Percentiles rank a stretch among this genome's conserved stretches.
Evolutionary conservation across 1,139 yeast species (phyloP).

Genomic region (Yamadazyma dushanensis): DNA sequence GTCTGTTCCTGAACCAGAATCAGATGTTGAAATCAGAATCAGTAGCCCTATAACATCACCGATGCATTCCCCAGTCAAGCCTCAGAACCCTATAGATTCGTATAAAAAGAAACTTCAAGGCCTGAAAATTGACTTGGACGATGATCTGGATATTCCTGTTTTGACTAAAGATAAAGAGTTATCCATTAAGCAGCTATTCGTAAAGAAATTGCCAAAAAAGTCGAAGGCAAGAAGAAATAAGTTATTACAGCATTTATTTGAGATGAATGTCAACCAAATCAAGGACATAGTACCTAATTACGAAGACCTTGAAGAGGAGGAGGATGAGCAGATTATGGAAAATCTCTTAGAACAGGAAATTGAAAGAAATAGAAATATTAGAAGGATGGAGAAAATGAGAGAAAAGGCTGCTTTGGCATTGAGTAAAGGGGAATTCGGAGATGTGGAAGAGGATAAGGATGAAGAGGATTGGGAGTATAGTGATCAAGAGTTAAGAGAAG

Average conservation of each 20-base stretch:
- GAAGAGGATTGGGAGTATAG: slow-evolving; percentile 20
- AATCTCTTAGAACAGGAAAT: slow-evolving; percentile 64
- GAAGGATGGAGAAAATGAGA: slow-evolving; percentile 49
- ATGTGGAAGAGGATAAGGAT: slow-evolving; percentile 17
- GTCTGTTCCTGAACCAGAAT: slow-evolving; percentile 1
- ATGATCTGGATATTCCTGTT: slow-evolving; percentile 28
- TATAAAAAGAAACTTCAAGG: slow-evolving; percentile 37
- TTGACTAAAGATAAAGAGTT: slow-evolving; percentile 39
- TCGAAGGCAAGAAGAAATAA: slow-evolving; percentile 7
- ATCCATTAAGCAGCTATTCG: slow-evolving; percentile 35
- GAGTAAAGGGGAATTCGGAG: slow-evolving; percentile 16
- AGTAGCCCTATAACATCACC: slow-evolving; percentile 43
- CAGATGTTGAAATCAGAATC: slow-evolving; percentile 8
- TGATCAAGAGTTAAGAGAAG: slow-evolving; percentile 13
- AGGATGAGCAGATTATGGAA: slow-evolving; percentile 46
- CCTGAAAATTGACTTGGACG: slow-evolving; percentile 24
- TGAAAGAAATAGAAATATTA: slow-evolving; percentile 49
- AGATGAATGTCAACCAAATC: slow-evolving; percentile 39
- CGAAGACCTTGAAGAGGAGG: slow-evolving; percentile 31
- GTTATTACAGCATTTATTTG: slow-evolving; percentile 29
- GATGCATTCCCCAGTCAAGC: slow-evolving; percentile 15
- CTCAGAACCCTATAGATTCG: slow-evolving; percentile 33
- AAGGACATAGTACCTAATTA: slow-evolving; percentile 33
- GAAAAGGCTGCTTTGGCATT: slow-evolving; percentile 40
- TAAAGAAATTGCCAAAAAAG: slow-evolving; percentile 19